Evolutionary conservation across 2,329 filamentous ascomycete species (phyloP), one percentile per base, ranked within the genome.

Genomic region (Thermochaetoides dissita): DNA sequence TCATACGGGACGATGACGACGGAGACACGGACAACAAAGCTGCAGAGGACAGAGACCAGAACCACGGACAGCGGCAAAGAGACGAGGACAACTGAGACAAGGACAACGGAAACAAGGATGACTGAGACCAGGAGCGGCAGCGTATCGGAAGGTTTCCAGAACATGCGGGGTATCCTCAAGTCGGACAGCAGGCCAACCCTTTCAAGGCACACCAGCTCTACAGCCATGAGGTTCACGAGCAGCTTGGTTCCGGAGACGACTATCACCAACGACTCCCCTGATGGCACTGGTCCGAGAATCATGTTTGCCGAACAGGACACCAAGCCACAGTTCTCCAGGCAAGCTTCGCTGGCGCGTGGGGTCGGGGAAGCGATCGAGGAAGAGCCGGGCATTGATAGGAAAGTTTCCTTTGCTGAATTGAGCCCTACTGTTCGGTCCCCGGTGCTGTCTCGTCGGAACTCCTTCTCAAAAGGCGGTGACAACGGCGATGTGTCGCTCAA

Each of bases 231-330:
- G 33, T 89, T 89, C 57, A 81, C 79, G 0, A 87, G 81, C 39
- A 76, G 75, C 6, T 76, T 83, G 0, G 76, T 84, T 1, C 84
- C 84, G 0, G 75, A 81, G 49, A 79, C 83, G 2, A 73, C 69
- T 46, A 71, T 86, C 17, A 74, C 74, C 3, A 65, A 67, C 1
- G 74, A 82, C 46, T 24, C 17, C 5, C 17, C 17, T 5, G 82
- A 81, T 43, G 75, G 72, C 1, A 65, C 72, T 1, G 80, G 77
- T 0, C 79, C 80, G 1, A 79, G 71, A 1, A 87, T 93, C 48
- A 84, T 83, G 72, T 93, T 91, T 59, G 76, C 74, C 8, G 67
- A 78, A 40, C 54, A 54, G 5, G 53, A 57, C 6, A 46, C 52
- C 7, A 24, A 24, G 6, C 64, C 66, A 3, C 45, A 59, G 0